Base-by-base conservation (phyloP, 1,284 basidiomycete species). In the Xerocomus cyaneibrunnescens region DNA sequence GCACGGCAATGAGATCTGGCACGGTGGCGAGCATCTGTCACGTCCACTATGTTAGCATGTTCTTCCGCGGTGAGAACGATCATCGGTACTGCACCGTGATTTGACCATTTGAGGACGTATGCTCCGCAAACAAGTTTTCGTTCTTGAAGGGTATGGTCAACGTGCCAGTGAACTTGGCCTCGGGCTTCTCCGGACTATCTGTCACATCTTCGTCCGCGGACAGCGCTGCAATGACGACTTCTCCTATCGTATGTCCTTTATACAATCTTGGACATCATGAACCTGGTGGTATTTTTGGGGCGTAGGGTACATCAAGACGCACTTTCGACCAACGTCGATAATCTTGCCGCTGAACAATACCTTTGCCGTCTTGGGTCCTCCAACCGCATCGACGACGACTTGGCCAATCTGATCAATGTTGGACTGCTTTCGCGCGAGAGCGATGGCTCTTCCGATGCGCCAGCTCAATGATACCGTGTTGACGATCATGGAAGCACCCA, bases 321-420 rank as follows among this genome's bases (percentile, higher is more conserved):
- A 71, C 65, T 68, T 69, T 49, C 82, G 65, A 36, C 72, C 67
- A 16, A 84, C 77, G 37, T 77, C 74, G 23, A 75, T 56, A 37
- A 84, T 81, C 69, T 84, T 84, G 8, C 82, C 82, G 17, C 71
- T 67, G 60, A 84, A 83, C 40, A 84, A 56, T 17, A 79, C 74
- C 40, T 71, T 74, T 16, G 71, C 68, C 10, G 72, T 69, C 40
- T 57, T 56, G 21, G 53, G 1, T 0, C 79, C 81, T 21, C 78
- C 77, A 50, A 77, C 73, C 7, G 76, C 58, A 14, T 74, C 72
- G 14, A 82, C 73, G 37, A 84, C 72, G 17, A 76, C 73, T 7
- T 74, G 64, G 1, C 80, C 75, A 3, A 84, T 74, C 30, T 70
- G 65, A 52, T 75, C 72, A 42, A 80, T 69, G 38, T 76, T 70